These are phyloP conservation scores for Kentomonas sorsogonicus DNA, from an alignment of 208 protist species.

Conservation along the genomic window DNA sequence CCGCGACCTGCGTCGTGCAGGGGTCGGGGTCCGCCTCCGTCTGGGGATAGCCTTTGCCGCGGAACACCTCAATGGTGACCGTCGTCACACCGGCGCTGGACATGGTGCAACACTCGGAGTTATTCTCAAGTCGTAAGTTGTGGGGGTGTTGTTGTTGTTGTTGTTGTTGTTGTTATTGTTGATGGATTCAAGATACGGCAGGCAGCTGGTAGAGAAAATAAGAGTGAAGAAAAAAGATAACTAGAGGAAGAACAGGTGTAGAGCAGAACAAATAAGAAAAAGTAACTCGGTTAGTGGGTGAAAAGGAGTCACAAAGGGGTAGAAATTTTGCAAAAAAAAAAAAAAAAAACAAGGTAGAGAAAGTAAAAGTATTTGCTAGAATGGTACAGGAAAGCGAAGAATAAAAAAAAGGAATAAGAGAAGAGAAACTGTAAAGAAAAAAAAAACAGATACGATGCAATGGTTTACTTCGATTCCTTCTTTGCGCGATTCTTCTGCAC, in stretches of 20 bases:
- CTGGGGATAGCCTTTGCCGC: conserved; percentile 47
- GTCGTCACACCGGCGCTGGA: too few species aligned
- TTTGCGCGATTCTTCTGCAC: neutral
- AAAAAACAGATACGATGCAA: neutral
- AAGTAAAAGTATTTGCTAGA: neutral
- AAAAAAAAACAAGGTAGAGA: neutral
- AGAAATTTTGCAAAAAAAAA: neutral
- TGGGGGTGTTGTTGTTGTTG: too few species aligned
- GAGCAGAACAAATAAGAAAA: neutral
- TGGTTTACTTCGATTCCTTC: conserved; percentile 4
- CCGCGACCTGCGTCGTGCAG: conserved; percentile 36
- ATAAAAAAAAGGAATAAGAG: neutral
- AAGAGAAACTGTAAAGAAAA: neutral
- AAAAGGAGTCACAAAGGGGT: neutral
- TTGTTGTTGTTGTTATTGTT: too few species aligned
- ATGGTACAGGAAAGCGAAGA: neutral
- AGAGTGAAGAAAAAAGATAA: neutral
- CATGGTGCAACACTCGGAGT: too few species aligned
- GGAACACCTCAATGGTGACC: conserved; percentile 42
- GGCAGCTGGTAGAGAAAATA: neutral
- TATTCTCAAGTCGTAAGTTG: too few species aligned
- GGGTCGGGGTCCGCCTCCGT: conserved; percentile 55
- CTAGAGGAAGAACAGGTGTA: neutral
- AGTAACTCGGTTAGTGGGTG: neutral
- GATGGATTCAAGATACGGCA: too few species aligned